These are phyloP conservation scores for Penicillium sp. DNA, from an alignment of 2,329 filamentous ascomycete genomes.

Conservation along the genomic window DNA sequence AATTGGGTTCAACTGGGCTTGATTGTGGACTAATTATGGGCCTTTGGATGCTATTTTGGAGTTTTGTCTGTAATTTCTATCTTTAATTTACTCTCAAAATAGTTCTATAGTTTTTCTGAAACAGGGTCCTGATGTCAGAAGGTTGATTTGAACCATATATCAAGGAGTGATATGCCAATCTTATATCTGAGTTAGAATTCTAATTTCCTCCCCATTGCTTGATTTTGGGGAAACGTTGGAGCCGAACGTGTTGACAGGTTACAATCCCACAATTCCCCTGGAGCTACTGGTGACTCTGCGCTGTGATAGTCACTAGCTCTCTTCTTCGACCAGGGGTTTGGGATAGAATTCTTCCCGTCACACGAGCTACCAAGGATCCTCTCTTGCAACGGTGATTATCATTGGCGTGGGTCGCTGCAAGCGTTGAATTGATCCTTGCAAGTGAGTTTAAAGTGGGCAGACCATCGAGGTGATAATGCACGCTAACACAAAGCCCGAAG, in stretches of 20 bases:
- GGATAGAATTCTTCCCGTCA: slow-evolving; percentile 4
- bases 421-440: slow-evolving; percentile 6
- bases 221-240: not conserved
- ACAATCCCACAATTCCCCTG: not conserved
- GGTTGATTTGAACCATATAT: slow-evolving; percentile 18
- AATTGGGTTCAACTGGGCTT: not conserved
- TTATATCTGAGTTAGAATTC: not conserved
- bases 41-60: slow-evolving; percentile 21
- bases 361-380: slow-evolving; percentile 9
- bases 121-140: slow-evolving; percentile 20
- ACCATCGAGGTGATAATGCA: slow-evolving; percentile 6
- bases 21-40: slow-evolving; percentile 22
- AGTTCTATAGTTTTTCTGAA: slow-evolving; percentile 16
- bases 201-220: not conserved
- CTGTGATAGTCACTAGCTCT: not conserved
- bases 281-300: not conserved
- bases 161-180: slow-evolving; percentile 1
- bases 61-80: slow-evolving; percentile 21
- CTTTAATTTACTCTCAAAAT: slow-evolving; percentile 18
- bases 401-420: slow-evolving; percentile 1
- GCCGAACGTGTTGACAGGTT: not conserved
- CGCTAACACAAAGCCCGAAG: slow-evolving; percentile 10
- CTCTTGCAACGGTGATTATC: not conserved
- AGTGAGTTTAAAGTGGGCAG: slow-evolving; percentile 9
- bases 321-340: not conserved